Percentiles rank a stretch among this genome's conserved stretches.
Conservation (phyloP, 148 eudicot genomes). For the Persicaria maculosa region DNA sequence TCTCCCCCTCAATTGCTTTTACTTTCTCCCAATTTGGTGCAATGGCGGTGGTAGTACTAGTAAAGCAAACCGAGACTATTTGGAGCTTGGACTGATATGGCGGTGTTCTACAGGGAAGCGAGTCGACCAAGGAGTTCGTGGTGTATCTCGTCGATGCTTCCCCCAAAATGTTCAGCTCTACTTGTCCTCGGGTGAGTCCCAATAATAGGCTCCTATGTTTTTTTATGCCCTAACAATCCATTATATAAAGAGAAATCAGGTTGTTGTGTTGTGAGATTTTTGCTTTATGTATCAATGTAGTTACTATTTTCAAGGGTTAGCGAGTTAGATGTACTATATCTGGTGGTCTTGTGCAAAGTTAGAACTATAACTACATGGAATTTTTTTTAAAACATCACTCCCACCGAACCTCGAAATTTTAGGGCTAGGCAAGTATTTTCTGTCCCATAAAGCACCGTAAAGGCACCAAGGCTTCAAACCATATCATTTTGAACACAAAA, state of each 20-base stretch:
- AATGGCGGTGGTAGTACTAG: not conserved
- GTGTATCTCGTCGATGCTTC: constrained; percentile 92
- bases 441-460: not conserved
- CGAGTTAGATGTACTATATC: not conserved
- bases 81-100: constrained; percentile 2
- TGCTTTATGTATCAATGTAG: not conserved
- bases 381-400: not conserved
- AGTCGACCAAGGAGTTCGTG: constrained; percentile 58
- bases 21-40: not conserved
- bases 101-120: constrained; percentile 33
- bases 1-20: not conserved
- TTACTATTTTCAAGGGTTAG: not conserved
- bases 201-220: not conserved
- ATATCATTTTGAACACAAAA: not conserved
- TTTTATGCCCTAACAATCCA: not conserved
- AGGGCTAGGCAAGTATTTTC: not conserved
- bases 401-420: not conserved
- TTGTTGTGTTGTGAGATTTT: not conserved
- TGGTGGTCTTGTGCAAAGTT: not conserved
- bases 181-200: constrained; percentile 38
- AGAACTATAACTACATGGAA: not conserved
- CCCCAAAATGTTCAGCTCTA: constrained; percentile 73
- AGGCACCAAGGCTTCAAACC: not conserved
- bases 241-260: not conserved
- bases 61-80: not conserved